Evolutionary conservation across 2,329 filamentous ascomycete species (phyloP), one percentile per base, ranked within the genome.

Genomic region (Alternaria tenuissima): DNA sequence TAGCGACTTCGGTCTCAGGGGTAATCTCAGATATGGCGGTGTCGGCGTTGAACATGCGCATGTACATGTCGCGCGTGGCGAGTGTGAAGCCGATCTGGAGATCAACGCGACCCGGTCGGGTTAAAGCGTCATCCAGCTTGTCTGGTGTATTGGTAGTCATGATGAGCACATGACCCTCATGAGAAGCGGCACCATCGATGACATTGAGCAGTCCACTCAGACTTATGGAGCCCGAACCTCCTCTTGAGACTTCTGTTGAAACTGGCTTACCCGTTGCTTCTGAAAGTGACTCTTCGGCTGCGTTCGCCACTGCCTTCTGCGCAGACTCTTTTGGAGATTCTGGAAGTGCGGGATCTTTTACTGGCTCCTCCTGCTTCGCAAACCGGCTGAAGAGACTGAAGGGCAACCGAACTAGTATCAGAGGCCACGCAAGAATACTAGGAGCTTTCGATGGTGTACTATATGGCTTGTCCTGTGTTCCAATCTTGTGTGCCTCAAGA

Each of bases 101-200:
- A 67, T 92, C 89, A 4, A 94, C 88, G 1, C 90, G 84, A 1
- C 91, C 91, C 0, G 91, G 90, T 0, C 91, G 84, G 51, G 93
- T 88, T 6, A 95, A 83, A 0, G 91, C 91, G 46, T 88, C 85
- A 71, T 94, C 91, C 0, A 94, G 85, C 14, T 86, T 83, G 68
- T 94, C 88, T 3, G 89, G 89, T 61, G 88, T 86, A 77, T 94
- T 95, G 32, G 90, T 93, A 0, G 91, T 94, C 89, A 94, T 93
- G 79, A 94, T 89, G 18, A 94, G 84, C 12, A 94, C 86, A 46
- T 91, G 86, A 26, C 91, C 91, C 78, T 94, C 91, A 67, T 92
- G 90, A 5, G 88, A 91, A 2, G 90, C 90, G 1, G 93, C 91
- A 54, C 92, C 91, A 71, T 96, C 92, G 42, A 95, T 92, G 57